Evolutionary conservation across 2,329 filamentous ascomycete species (phyloP).

Genomic region (Sporothrix euskadiensis): DNA sequence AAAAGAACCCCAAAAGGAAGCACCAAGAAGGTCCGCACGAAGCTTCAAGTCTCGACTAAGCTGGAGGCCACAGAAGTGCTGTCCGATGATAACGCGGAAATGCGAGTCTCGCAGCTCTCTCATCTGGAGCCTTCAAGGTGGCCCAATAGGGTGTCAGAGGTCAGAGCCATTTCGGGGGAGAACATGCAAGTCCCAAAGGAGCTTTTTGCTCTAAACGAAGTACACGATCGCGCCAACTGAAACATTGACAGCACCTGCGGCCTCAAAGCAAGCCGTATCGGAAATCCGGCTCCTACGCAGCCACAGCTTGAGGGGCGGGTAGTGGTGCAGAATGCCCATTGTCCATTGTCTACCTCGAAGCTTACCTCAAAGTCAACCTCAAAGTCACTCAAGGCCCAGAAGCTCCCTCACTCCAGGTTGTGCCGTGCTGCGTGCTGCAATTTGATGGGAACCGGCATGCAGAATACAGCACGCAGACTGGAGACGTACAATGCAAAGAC

Average conservation of each 20-base stretch:
- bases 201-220: neutral
- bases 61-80: neutral
- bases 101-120: neutral
- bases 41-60: neutral
- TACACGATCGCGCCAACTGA: conserved; percentile 8
- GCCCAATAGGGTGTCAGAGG: neutral
- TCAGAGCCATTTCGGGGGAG: neutral
- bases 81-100: conserved; percentile 7
- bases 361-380: neutral
- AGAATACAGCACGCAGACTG: conserved; percentile 7
- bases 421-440: neutral
- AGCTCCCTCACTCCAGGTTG: neutral
- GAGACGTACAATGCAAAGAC: neutral
- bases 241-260: neutral
- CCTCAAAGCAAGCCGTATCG: neutral
- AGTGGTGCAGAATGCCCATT: neutral
- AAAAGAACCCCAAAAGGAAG: neutral
- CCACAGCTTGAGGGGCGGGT: neutral
- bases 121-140: neutral
- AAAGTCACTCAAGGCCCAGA: neutral
- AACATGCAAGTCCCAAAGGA: neutral
- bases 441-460: conserved; percentile 3
- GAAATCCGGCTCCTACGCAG: neutral
- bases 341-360: neutral
- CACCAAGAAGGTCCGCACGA: neutral